These are phyloP conservation scores for Astragalus membranaceus DNA, from an alignment of 306 rosid genomes.

Conservation along the genomic window DNA sequence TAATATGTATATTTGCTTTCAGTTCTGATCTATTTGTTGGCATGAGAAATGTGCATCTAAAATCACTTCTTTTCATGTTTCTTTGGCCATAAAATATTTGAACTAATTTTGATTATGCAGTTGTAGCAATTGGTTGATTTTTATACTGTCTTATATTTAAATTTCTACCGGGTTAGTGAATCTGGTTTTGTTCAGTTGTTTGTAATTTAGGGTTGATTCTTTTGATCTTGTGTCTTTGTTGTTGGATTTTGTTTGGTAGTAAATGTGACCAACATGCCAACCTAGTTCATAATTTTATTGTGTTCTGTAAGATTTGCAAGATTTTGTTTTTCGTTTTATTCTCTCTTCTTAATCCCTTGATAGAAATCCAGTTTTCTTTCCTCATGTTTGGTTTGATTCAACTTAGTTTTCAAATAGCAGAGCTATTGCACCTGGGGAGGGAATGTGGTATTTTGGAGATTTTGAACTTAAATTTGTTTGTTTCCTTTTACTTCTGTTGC, in stretches of 20 bases:
- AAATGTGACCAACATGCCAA: neutral
- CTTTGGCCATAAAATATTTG: neutral
- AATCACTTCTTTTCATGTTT: neutral
- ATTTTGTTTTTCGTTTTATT: neutral
- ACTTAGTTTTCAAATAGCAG: neutral
- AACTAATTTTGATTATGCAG: neutral
- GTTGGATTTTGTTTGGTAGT: conserved; percentile 6
- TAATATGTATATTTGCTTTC: neutral
- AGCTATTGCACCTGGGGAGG: too few species aligned
- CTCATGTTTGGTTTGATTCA: neutral
- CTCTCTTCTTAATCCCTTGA: neutral
- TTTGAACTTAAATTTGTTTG: too few species aligned
- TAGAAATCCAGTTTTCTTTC: neutral
- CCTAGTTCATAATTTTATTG: neutral
- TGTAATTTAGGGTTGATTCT: conserved; percentile 6
- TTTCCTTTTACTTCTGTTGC: too few species aligned
- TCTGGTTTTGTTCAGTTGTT: neutral
- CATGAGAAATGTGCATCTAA: conserved; percentile 18
- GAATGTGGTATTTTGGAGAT: too few species aligned
- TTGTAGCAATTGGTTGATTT: conserved; percentile 12
- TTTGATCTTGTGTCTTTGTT: conserved; percentile 13
- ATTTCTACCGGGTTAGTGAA: conserved; percentile 13
- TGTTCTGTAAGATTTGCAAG: too few species aligned
- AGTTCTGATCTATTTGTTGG: conserved; percentile 9
- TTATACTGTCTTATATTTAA: neutral